Evolutionary conservation across 1,139 yeast genomes (phyloP).

Genomic region (Casaregolazyma lundiana): DNA sequence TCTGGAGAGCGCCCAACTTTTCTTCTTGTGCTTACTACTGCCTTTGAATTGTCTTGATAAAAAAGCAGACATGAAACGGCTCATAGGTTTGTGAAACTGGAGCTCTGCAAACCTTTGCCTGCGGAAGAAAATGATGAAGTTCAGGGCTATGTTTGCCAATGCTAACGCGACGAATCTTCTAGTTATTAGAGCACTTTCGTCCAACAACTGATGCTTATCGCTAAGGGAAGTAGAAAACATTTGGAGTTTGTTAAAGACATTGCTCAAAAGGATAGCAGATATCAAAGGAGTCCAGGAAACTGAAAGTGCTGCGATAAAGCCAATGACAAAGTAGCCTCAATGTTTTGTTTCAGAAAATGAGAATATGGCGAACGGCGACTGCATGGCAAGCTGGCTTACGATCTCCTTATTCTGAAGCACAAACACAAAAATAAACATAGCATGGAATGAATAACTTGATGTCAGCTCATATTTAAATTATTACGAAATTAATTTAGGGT

Average conservation of each 20-base stretch:
- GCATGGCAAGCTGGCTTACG: background rate
- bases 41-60: constrained; percentile 26
- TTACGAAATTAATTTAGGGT: background rate
- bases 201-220: too few species aligned
- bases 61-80: constrained; percentile 34
- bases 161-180: background rate
- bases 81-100: constrained; percentile 59
- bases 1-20: constrained; percentile 61
- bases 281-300: background rate
- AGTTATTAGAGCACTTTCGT: too few species aligned
- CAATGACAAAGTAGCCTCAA: background rate
- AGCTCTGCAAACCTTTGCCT: constrained; percentile 54
- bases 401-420: background rate
- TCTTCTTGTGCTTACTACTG: constrained; percentile 48
- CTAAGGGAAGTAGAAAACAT: too few species aligned
- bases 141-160: constrained; percentile 30
- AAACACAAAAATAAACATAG: background rate
- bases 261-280: constrained; percentile 2
- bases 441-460: background rate
- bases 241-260: background rate
- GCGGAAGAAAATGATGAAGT: constrained; percentile 38
- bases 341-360: constrained; percentile 5
- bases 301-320: background rate
- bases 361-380: background rate
- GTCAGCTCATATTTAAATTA: background rate